phyloP scores from a whole-genome alignment of 305 asterid genomes.

The Fraxinus xanthoxyloides region DNA sequence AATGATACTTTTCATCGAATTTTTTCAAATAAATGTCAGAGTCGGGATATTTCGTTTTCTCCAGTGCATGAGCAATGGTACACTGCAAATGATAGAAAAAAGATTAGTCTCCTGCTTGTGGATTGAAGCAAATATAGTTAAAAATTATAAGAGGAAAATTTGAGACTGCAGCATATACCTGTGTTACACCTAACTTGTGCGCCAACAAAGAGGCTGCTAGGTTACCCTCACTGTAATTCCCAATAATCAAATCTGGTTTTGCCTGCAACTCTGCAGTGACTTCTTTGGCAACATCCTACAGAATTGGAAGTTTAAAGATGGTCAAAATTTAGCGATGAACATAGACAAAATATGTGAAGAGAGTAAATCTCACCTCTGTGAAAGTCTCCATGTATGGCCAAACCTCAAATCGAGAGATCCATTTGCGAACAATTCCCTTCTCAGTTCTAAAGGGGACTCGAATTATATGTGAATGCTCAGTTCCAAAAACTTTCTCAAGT shows the following conservation, averaged over 20 bases:
- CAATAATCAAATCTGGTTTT: constrained; percentile 75
- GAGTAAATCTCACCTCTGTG: constrained; percentile 50
- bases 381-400: constrained; percentile 90
- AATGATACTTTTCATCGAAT: constrained; percentile 71
- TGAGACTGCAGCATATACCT: constrained; percentile 31
- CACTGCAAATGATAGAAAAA: constrained; percentile 31
- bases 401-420: constrained; percentile 86
- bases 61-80: constrained; percentile 81
- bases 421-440: constrained; percentile 68
- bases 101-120: neutral
- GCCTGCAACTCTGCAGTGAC: constrained; percentile 57
- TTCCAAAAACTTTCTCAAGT: constrained; percentile 65
- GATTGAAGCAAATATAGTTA: neutral
- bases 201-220: constrained; percentile 74
- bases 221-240: constrained; percentile 84
- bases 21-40: constrained; percentile 67
- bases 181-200: constrained; percentile 71
- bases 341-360: neutral
- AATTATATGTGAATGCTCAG: constrained; percentile 69
- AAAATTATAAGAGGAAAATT: neutral
- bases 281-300: constrained; percentile 68
- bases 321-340: neutral
- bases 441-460: constrained; percentile 76
- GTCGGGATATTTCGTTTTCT: constrained; percentile 80
- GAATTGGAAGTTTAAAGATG: neutral